phyloP scores from a whole-genome alignment of 2,329 filamentous ascomycete species.

The Xylariaceae sp. region DNA sequence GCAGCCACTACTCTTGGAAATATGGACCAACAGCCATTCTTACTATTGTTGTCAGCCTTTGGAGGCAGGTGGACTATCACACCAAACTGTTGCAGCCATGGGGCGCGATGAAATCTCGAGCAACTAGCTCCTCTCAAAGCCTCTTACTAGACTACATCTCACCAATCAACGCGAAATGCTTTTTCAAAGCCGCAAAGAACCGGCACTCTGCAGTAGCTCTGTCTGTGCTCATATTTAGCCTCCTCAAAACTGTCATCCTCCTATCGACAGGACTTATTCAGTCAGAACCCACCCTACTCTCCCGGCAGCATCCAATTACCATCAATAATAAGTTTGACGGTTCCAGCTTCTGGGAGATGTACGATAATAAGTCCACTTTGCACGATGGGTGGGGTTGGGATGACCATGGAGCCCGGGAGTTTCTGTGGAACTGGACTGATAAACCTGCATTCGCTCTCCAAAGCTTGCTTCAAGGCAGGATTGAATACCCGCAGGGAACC shows the following conservation, averaged over 20 bases:
- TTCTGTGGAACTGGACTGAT: too few relatives aligned
- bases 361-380: too few relatives aligned
- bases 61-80: constrained; percentile 7
- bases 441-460: not conserved
- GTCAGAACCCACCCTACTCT: not conserved
- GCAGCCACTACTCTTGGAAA: constrained; percentile 8
- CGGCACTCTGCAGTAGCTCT: not conserved
- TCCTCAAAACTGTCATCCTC: not conserved
- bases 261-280: not conserved
- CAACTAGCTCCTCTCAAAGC: not conserved
- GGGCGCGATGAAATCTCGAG: not conserved
- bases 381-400: too few relatives aligned
- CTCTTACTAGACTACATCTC: constrained; percentile 8
- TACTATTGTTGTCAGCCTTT: not conserved
- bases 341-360: not conserved
- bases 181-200: not conserved
- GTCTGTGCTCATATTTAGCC: not conserved
- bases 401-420: too few relatives aligned
- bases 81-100: constrained; percentile 1
- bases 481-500: not conserved
- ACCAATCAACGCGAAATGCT: not conserved
- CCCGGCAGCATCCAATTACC: not conserved
- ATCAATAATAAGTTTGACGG: not conserved
- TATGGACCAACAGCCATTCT: constrained; percentile 4
- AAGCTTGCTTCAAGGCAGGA: not conserved